Conservation (phyloP, 2,329 filamentous ascomycete species). For the Fusarium algeriense region DNA sequence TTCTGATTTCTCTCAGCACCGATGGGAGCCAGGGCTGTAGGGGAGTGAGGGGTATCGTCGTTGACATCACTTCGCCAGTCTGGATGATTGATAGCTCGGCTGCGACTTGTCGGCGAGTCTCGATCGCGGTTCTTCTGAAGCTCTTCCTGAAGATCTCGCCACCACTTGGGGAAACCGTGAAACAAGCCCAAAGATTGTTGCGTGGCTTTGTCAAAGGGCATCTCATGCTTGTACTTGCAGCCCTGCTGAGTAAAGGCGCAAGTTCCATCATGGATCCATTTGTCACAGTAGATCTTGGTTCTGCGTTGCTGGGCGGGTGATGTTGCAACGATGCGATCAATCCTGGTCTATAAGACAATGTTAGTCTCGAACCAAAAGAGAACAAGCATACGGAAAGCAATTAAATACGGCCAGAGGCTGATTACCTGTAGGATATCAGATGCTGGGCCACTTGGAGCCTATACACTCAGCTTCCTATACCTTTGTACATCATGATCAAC, state of each 20-base stretch:
- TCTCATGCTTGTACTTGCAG: constrained; percentile 91
- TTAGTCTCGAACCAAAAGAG: constrained; percentile 6
- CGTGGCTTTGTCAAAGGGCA: constrained; percentile 77
- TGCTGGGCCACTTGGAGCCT: constrained; percentile 41
- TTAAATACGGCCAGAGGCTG: background rate
- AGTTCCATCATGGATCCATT: constrained; percentile 88
- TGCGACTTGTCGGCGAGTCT: background rate
- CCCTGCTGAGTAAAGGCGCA: constrained; percentile 89
- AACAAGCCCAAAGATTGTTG: constrained; percentile 79
- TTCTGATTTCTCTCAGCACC: constrained; percentile 31
- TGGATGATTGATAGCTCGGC: constrained; percentile 9
- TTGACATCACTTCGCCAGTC: constrained; percentile 30
- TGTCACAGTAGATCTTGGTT: constrained; percentile 83
- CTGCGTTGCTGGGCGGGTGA: constrained; percentile 57
- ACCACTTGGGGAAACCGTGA: constrained; percentile 72
- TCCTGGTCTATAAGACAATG: constrained; percentile 46
- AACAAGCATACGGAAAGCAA: background rate
- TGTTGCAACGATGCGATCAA: constrained; percentile 51
- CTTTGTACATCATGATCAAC: constrained; percentile 4
- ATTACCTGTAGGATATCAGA: constrained; percentile 54
- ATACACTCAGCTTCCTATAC: constrained; percentile 47
- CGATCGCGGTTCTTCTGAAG: constrained; percentile 47
- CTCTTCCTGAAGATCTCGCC: constrained; percentile 66
- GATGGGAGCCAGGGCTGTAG: constrained; percentile 25
- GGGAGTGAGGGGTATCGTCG: constrained; percentile 7